Base-by-base conservation (phyloP, 1,284 basidiomycete species). In the Abortiporus biennis region DNA sequence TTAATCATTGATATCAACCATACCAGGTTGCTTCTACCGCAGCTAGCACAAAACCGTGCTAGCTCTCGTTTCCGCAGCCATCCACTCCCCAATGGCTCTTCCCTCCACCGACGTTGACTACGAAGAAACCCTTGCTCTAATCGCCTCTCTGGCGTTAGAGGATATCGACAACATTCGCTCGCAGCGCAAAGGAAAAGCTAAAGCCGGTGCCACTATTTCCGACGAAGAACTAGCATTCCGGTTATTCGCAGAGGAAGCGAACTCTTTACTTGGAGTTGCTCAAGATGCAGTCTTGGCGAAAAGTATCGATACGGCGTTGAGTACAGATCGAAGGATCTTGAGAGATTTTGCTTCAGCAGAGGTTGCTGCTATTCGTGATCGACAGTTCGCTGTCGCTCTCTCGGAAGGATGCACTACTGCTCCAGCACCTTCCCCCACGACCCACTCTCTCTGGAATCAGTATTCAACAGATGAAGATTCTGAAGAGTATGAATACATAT, bases 201-300 rank as follows among this genome's bases (percentile, higher is more conserved):
- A 56, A 21, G 56, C 53, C 0, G 54, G 50, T 25, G 49, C 49
- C 1, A 50, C 58, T 1, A 50, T 56, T 2, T 57, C 65, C 0
- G 76, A 80, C 49, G 67, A 72, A 40, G 71, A 75, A 38, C 48
- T 67, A n/a, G 78, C 78, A 0, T 54, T 74, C 11, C 56, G 65
- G 32, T 41, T 72, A 0, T 74, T 74, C 44, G 63, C 61, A 1
- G 63, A 70, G 15, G 63, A 67, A 25, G 51, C 72, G 3, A 47
- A 57, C 4, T 52, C 54, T 2, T 51, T 65, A 21, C 53, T 74
- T 8, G 52, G 47, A 0, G 34, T 53, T n/a, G 50, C 67, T 22
- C 46, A 52, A 3, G 71, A 72, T 43, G 45, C 56, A 13, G 44
- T 48, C 12, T 51, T 72, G 8, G 71, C 74, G 0, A 52, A 51